Evolutionary conservation across 148 eudicot genomes (phyloP), one percentile per base, ranked within the genome.

Genomic region (Rhododendron griersonianum): DNA sequence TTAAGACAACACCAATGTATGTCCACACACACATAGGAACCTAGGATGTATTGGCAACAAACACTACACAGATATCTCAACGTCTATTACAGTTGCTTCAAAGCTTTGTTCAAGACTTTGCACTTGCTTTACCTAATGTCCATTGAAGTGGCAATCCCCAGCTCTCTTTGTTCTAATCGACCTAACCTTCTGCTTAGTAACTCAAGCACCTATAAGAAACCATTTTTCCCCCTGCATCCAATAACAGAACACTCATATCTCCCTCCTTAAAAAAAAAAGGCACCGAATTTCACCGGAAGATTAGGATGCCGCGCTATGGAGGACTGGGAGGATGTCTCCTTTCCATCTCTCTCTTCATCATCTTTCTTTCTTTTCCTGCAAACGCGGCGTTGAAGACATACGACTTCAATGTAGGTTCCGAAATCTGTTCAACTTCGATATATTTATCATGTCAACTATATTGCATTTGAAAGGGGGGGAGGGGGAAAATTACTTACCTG

Each of bases 311-410:
- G 3, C 2, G 47, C 10, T 74, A 30, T 28, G 11, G 57, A 21
- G 76, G 39, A 39, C 16, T 47, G 69, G 84, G 57, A 69, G 75
- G 73, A 39, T 61, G 14, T 57, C 59, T 83, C 75, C 45, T 85
- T 14, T 79, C 67, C 78, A 19, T 86, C 5, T 23, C 82, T 55
- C 65, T 45, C 81, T 51, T 75, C 19, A 2, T 80, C 71, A 25
- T 85, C 65, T 81, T 80, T 4, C 59, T 84, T n/a, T 73, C 81
- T 13, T n/a, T 41, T 59, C 80, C 82, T 35, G 84, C 84, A 28
- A 86, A 91, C 0, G 94, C 93, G 35, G 92, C 89, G 33, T 30
- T 90, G 19, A 91, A 90, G 92, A 90, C 83, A 45, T 92, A 91
- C 28, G 90, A 91, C 81, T 92, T 92, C 48, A 88, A 89, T 85